These are phyloP conservation scores for Gymnopilus dilepis DNA, from an alignment of 768 basidiomycete species.

Conservation along the genomic window DNA sequence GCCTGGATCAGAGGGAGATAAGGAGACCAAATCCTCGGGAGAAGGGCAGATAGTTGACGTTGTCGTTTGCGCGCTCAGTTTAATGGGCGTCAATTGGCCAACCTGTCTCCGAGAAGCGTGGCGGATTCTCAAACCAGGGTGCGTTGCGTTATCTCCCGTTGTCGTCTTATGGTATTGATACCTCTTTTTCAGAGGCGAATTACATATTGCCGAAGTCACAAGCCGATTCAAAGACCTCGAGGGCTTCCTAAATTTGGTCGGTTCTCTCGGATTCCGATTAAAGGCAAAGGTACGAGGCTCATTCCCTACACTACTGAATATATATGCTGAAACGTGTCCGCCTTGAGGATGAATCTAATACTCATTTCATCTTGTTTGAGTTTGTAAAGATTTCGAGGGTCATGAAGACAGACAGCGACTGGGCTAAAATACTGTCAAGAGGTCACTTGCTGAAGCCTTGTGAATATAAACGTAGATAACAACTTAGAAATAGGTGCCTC, in stretches of 20 bases:
- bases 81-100: constrained; percentile 99
- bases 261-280: constrained; percentile 75
- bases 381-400: constrained; percentile 66
- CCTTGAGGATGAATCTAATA: constrained; percentile 76
- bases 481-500: no score
- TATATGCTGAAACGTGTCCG: background rate
- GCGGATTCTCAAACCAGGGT: constrained; percentile 87
- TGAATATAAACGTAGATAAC: constrained; percentile 88
- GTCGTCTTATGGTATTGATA: constrained; percentile 37
- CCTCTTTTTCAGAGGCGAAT: constrained; percentile 61
- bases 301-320: background rate
- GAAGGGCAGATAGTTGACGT: constrained; percentile 87
- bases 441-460: constrained; percentile 79
- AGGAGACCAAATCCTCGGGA: constrained; percentile 45
- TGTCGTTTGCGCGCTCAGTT: constrained; percentile 90
- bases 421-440: constrained; percentile 56
- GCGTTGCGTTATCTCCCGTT: constrained; percentile 36
- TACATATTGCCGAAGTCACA: constrained; percentile 89
- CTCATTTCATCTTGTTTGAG: constrained; percentile 85
- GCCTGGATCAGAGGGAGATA: constrained; percentile 72
- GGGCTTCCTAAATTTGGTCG: constrained; percentile 67
- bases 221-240: constrained; percentile 78
- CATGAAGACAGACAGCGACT: constrained; percentile 60
- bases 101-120: constrained; percentile 87
- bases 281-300: constrained; percentile 61